Base-by-base conservation (phyloP, 257 asterid genomes). In the Perilla frutescens region DNA sequence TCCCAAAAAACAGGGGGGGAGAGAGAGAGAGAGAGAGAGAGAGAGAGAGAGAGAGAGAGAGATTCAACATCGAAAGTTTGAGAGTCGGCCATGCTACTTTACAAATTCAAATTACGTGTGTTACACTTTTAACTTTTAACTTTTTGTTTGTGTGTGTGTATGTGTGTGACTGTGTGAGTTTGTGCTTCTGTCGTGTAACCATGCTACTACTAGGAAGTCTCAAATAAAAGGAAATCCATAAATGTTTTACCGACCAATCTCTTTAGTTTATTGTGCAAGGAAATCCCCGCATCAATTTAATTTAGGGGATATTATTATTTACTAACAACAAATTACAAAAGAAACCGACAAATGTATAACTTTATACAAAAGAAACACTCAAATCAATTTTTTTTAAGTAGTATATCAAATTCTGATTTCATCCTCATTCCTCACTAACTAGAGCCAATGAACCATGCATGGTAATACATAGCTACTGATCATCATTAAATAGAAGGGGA, bases 161-260 rank as follows among this genome's bases (percentile, higher is more conserved):
- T 20, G 26, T 20, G 26, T 20, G 26, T 20, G 26, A 20, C 0
- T 20, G 26, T 20, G 26, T 20, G 26, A 20, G 26, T 20, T 20
- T 20, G 26, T 20, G 26, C 26, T 20, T 20, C 26, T 20, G 26
- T 20, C 26, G 26, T 20, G 26, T 20, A 20, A 20, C 26, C 26
- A 20, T 20, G 20, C 66, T 51, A 66, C 60, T 31, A 66, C 62
- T 48, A 54, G 73, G 49, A 76, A 73, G 26, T 54, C 47, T 43
- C 39, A 36, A 62, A 73, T 73, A 64, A 20, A 60, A 41, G 59
- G 47, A 57, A 77, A 81, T 73, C 73, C 57, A 73, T 7, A 41
- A 4, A 41, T 4, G 8, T 7, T 3, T 5, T 4, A 20, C 26
- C 26, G 26, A 20, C 26, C 26, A 20, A 20, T 20, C 26, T 20